Evolutionary conservation across 176 grass and related monocot genomes (phyloP).

Genomic region (Alopecurus myosuroides): DNA sequence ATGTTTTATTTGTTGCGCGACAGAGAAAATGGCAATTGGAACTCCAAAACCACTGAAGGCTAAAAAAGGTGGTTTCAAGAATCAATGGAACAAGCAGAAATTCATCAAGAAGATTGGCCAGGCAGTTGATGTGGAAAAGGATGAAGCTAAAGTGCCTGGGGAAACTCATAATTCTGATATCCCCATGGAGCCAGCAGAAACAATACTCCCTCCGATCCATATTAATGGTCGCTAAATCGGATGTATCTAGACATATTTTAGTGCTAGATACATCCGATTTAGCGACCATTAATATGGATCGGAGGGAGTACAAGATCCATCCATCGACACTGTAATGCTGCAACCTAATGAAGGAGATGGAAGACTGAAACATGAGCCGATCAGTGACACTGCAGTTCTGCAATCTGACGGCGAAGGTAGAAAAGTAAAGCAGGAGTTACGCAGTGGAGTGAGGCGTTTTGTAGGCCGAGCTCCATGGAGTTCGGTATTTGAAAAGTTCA

Average conservation of each 20-base stretch:
- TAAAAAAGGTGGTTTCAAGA: constrained; percentile 60
- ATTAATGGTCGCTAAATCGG: no score
- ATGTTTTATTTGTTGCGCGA: constrained; percentile 34
- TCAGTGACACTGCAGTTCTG: background rate
- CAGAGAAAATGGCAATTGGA: constrained; percentile 26
- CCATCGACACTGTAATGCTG: background rate
- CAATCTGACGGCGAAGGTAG: background rate
- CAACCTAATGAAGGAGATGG: constrained; percentile 3
- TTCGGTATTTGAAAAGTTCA: no score
- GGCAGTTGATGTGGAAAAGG: constrained; percentile 21
- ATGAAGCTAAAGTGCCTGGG: constrained; percentile 25
- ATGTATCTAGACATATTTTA: no score
- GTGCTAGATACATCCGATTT: no score
- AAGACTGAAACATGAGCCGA: background rate
- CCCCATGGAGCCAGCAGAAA: background rate
- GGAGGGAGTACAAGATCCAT: constrained; percentile 9
- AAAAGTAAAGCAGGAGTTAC: background rate
- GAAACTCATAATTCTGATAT: constrained; percentile 23
- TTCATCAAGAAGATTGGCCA: constrained; percentile 38
- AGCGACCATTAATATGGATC: no score
- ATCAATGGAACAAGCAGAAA: constrained; percentile 67
- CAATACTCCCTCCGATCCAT: no score
- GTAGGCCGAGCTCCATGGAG: no score
- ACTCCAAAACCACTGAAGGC: constrained; percentile 55
- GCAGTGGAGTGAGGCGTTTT: background rate